These are phyloP conservation scores for Mortierella antarctica DNA, from an alignment of 192 early-diverging fungal genomes.

Conservation along the genomic window DNA sequence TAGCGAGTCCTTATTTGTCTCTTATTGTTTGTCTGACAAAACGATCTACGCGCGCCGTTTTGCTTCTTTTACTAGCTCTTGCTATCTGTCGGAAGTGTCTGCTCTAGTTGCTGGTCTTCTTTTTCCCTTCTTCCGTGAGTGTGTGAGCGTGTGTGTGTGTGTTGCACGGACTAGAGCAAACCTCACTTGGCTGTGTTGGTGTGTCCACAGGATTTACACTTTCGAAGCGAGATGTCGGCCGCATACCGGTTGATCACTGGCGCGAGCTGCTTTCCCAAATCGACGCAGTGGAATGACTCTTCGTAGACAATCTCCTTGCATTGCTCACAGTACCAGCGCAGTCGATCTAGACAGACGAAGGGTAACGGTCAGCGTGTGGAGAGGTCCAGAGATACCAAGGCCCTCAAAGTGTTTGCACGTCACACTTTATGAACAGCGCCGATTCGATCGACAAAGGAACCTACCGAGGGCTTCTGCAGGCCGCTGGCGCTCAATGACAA, in stretches of 20 bases:
- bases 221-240: slow-evolving; percentile 70
- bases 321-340: slow-evolving; percentile 95
- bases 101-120: slow-evolving; percentile 2
- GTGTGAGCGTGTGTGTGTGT: not conserved
- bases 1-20: no score
- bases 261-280: slow-evolving; percentile 90
- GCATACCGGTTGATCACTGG: slow-evolving; percentile 93
- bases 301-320: slow-evolving; percentile 89
- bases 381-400: not conserved
- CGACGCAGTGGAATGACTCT: slow-evolving; percentile 89
- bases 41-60: no score
- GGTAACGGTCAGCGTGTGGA: not conserved
- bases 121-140: not conserved
- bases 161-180: not conserved
- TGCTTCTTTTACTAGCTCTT: no score
- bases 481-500: slow-evolving; percentile 94
- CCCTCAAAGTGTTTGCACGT: not conserved
- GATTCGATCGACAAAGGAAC: not conserved
- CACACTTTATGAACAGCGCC: not conserved
- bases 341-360: slow-evolving; percentile 65
- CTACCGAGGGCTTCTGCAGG: slow-evolving; percentile 75
- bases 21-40: no score
- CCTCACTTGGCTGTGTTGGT: slow-evolving; percentile 66
- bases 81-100: not conserved
- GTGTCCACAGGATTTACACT: slow-evolving; percentile 78